Evolutionary conservation across 768 basidiomycete species (phyloP).

Genomic region (Chalciporus pseudorubinellus): DNA sequence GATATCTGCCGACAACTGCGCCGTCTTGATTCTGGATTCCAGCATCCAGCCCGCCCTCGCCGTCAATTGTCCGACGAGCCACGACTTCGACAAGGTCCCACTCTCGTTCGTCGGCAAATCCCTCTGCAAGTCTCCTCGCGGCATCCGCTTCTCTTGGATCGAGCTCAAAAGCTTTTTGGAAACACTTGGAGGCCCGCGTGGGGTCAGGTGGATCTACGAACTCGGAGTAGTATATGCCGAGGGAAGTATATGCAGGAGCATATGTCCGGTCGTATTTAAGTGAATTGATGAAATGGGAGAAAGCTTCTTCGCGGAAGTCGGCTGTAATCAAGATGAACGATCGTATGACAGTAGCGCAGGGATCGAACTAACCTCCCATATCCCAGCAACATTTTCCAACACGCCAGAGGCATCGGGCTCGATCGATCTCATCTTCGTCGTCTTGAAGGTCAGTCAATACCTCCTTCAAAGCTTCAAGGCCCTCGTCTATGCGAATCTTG

Average conservation of each 20-base stretch:
- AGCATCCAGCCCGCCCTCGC: conserved; percentile 78
- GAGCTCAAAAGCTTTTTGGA: conserved; percentile 97
- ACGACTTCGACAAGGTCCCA: conserved; percentile 96
- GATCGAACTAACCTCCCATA: conserved; percentile 53
- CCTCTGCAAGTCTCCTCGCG: conserved; percentile 77
- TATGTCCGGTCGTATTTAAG: conserved; percentile 73
- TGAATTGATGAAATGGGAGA: conserved; percentile 73
- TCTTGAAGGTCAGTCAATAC: conserved; percentile 45
- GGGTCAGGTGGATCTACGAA: conserved; percentile 70
- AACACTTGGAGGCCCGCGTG: conserved; percentile 87
- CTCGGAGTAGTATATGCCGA: conserved; percentile 87
- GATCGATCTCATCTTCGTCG: conserved; percentile 51
- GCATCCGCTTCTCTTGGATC: conserved; percentile 87
- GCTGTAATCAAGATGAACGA: conserved; percentile 33
- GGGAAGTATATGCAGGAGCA: conserved; percentile 90
- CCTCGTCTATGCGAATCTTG: conserved; percentile 51
- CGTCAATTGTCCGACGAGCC: conserved; percentile 89
- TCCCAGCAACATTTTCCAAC: conserved; percentile 77
- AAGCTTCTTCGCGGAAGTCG: conserved; percentile 59
- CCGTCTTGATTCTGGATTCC: conserved; percentile 46
- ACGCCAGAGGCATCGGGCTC: conserved; percentile 82
- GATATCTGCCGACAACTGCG: conserved; percentile 45
- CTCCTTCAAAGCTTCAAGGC: conserved; percentile 44
- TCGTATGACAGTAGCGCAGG: not conserved
- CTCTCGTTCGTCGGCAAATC: conserved; percentile 89